Base-by-base conservation (phyloP, 2,329 filamentous ascomycete species). In the Furcasterigmium furcatum region DNA sequence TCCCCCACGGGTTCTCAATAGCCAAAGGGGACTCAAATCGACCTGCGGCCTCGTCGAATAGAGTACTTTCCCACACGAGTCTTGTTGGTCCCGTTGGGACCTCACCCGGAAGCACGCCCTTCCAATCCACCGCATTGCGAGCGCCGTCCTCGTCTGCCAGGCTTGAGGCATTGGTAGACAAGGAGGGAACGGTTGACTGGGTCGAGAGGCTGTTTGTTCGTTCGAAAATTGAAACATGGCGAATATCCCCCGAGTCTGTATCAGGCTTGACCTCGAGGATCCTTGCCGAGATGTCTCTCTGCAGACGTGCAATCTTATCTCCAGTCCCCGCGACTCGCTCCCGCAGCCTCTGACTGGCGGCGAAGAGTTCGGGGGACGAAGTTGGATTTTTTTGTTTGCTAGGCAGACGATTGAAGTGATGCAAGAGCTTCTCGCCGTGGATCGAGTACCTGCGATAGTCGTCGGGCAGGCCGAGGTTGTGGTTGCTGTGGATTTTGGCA, bases 381-480 rank as follows among this genome's bases (percentile, higher is more conserved):
- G 22, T 16, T 25, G 19, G 3, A 21, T 16, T 34, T 52, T 65
- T 49, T 56, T 52, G n/a, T 51, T 43, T 58, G 53, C 13, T 68
- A 55, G 63, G 65, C 19, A 64, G 63, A 6, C 64, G 65, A n/a
- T 57, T 54, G 1, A 77, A 46, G 53, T 77, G 72, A 22, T 66
- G 59, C 4, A 68, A 49, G 14, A 81, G 58, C 42, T 67, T 70
- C 30, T 66, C 64, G 0, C 76, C 76, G 46, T 81, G 77, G 16
- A 79, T 72, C 16, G 67, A 60, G 42, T 77, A 78, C 9, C 74
- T 62, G 12, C 73, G 64, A 52, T 76, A 80, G 53, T 81, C 77
- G 44, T 78, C 73, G 0, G 76, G 67, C 25, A 76, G 59, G 34
- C 49, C 49, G 6, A 40, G 18, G 6, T 74, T 72, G 2, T 68